These are phyloP conservation scores for Cytospora piceae DNA, from an alignment of 2,329 filamentous ascomycete genomes.

Conservation along the genomic window DNA sequence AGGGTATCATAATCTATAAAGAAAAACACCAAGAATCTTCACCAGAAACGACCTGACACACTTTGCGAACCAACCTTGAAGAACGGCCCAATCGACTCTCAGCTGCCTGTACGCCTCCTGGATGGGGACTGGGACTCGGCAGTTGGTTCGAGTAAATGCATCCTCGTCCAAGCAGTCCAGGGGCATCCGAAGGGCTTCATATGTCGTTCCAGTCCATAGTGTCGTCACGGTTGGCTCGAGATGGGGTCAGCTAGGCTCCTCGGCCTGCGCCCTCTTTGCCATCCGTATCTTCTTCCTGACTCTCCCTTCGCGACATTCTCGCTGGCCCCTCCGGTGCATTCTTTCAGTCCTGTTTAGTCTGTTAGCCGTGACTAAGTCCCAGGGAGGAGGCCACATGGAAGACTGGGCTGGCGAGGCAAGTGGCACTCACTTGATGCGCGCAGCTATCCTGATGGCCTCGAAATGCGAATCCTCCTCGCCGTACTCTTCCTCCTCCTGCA, in stretches of 20 bases:
- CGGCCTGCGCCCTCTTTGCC: conserved; percentile 9
- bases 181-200: not conserved
- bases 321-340: conserved; percentile 8
- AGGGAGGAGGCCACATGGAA: not conserved
- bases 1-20: too few relatives aligned
- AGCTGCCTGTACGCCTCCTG: too few relatives aligned
- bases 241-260: not conserved
- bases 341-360: not conserved
- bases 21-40: too few relatives aligned
- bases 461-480: conserved; percentile 4
- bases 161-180: not conserved
- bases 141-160: not conserved
- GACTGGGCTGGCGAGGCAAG: not conserved
- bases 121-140: not conserved
- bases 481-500: not conserved
- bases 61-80: too few relatives aligned
- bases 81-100: too few relatives aligned
- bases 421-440: conserved; percentile 19
- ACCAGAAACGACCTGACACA: too few relatives aligned
- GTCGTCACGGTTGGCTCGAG: not conserved
- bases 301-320: conserved; percentile 16
- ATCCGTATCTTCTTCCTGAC: conserved; percentile 21
- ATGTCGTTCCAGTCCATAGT: not conserved
- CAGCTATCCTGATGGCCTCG: conserved; percentile 14
- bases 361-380: not conserved